Conservation (phyloP, 2,329 filamentous ascomycete species). For the Gliomastix tumulicola region DNA sequence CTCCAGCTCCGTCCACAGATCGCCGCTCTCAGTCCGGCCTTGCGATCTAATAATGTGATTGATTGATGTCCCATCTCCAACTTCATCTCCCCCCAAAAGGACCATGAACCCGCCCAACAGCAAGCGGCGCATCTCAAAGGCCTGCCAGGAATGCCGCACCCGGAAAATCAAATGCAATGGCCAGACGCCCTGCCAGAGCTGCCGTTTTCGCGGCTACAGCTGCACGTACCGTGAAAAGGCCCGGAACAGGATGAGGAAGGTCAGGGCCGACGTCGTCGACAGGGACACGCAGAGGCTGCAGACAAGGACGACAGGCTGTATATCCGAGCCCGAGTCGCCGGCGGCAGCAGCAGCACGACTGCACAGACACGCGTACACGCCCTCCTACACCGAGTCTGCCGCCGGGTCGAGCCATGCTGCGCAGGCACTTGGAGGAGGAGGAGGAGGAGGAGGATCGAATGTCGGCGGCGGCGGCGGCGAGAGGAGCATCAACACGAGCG, state of each 20-base stretch:
- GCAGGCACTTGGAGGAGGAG: too few relatives aligned
- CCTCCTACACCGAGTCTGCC: constrained; percentile 8
- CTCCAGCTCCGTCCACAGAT: too few relatives aligned
- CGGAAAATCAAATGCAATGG: constrained; percentile 24
- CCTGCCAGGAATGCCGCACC: constrained; percentile 21
- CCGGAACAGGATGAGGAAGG: constrained; percentile 17
- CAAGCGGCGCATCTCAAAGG: constrained; percentile 18
- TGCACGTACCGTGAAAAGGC: constrained; percentile 23
- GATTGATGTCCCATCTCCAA: too few relatives aligned
- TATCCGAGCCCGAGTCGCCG: neutral
- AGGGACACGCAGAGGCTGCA: neutral
- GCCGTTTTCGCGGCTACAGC: constrained; percentile 13
- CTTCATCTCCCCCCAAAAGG: too few relatives aligned
- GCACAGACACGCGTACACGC: constrained; percentile 8
- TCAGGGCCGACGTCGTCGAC: neutral
- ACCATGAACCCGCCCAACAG: too few relatives aligned
- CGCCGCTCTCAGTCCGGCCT: too few relatives aligned
- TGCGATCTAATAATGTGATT: too few relatives aligned
- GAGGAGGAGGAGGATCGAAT: neutral
- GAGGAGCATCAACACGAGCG: constrained; percentile 27
- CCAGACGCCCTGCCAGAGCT: constrained; percentile 18
- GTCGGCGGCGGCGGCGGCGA: constrained; percentile 9
- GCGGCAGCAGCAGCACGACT: constrained; percentile 10
- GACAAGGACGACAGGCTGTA: neutral
- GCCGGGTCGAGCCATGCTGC: constrained; percentile 2